Evolutionary conservation across 2,329 filamentous ascomycete species (phyloP).

Genomic region (Coniochaeta sp.): DNA sequence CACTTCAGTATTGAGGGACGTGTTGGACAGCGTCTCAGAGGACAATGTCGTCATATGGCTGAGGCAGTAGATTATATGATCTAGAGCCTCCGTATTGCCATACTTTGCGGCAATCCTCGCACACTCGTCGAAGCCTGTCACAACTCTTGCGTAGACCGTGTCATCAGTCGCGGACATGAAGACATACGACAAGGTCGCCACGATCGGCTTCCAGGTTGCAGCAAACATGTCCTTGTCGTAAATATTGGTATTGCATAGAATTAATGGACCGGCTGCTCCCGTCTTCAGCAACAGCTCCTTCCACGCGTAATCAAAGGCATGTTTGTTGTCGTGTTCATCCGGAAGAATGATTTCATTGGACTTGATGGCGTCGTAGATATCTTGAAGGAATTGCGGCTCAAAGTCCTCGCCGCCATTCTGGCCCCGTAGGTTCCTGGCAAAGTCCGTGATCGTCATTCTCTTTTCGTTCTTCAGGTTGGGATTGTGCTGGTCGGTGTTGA

Average conservation of each 20-base stretch:
- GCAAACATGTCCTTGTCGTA: slow-evolving; percentile 98
- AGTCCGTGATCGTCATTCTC: slow-evolving; percentile 80
- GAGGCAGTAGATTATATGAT: slow-evolving; percentile 86
- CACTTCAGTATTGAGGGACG: slow-evolving; percentile 87
- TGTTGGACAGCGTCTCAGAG: slow-evolving; percentile 69
- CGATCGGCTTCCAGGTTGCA: slow-evolving; percentile 89
- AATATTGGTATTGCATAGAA: slow-evolving; percentile 82
- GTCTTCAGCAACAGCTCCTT: slow-evolving; percentile 87
- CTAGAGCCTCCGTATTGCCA: slow-evolving; percentile 74
- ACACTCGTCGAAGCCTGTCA: slow-evolving; percentile 93
- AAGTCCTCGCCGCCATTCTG: slow-evolving; percentile 86
- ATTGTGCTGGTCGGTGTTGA: slow-evolving; percentile 96
- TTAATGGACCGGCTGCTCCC: slow-evolving; percentile 63
- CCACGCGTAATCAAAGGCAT: slow-evolving; percentile 97
- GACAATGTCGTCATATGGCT: slow-evolving; percentile 86
- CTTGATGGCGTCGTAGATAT: slow-evolving; percentile 87
- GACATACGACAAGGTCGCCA: slow-evolving; percentile 92
- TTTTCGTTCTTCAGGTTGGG: slow-evolving; percentile 73
- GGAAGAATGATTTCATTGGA: slow-evolving; percentile 92
- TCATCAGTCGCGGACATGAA: slow-evolving; percentile 99
- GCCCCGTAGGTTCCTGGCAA: slow-evolving; percentile 81
- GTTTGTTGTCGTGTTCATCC: slow-evolving; percentile 93
- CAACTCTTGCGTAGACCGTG: slow-evolving; percentile 85
- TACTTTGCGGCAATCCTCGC: slow-evolving; percentile 87
- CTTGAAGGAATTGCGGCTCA: slow-evolving; percentile 70